Conservation (phyloP, 805 yeast genomes). For the Metschnikowia hibisci region DNA sequence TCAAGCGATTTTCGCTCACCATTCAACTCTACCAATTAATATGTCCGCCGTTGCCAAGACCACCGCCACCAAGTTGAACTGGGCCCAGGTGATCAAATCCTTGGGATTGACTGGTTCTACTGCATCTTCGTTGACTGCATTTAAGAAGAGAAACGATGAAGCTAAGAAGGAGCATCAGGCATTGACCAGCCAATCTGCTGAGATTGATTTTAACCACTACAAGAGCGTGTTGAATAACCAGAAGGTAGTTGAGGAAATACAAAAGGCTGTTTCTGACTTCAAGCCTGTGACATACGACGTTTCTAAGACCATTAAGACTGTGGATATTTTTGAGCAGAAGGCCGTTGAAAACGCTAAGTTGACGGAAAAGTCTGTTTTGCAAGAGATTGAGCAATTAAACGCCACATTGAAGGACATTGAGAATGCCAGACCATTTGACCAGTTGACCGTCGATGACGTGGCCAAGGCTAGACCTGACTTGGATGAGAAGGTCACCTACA, state of each 20-base stretch:
- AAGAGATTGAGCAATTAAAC: constrained; percentile 81
- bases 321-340: constrained; percentile 89
- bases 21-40: background rate
- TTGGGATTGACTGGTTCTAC: constrained; percentile 92
- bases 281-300: constrained; percentile 83
- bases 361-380: constrained; percentile 83
- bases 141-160: constrained; percentile 98
- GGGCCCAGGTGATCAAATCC: constrained; percentile 86
- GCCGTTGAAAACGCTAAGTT: constrained; percentile 93
- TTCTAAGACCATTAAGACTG: constrained; percentile 84
- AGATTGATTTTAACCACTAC: constrained; percentile 80
- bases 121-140: constrained; percentile 79
- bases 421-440: constrained; percentile 95
- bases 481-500: constrained; percentile 89
- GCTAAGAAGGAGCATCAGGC: constrained; percentile 80
- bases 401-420: constrained; percentile 91
- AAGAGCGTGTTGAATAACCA: constrained; percentile 77
- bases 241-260: constrained; percentile 74
- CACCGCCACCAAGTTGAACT: constrained; percentile 85
- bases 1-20: constrained; percentile 5
- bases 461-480: constrained; percentile 96
- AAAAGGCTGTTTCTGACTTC: constrained; percentile 70
- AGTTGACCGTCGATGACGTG: constrained; percentile 93
- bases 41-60: constrained; percentile 44
- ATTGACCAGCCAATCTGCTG: constrained; percentile 66